Evolutionary conservation across 306 rosid genomes (phyloP), one percentile per base, ranked within the genome.

Genomic region (Glycine tomentella): DNA sequence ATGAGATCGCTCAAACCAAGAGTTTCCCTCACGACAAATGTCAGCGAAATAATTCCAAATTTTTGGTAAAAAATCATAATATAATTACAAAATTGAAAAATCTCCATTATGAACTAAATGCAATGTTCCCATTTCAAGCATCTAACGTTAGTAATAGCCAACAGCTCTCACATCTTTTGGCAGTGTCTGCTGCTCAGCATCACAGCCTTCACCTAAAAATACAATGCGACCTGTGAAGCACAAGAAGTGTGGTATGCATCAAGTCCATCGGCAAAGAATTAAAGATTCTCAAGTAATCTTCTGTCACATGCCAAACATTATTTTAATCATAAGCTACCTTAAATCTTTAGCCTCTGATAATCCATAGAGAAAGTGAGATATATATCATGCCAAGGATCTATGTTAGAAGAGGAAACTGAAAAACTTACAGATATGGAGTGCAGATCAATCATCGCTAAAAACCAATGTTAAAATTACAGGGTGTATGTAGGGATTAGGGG

Each of bases 191-290:
- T 76, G 82, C 50, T 80, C 84, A n/a, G 70, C 69, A 79, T 85
- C 91, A 33, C 66, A 82, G 7, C 91, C 97, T 45, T 82, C 79
- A 17, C 93, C 85, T 86, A 94, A 61, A 83, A 87, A 90, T n/a
- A 94, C 89, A 76, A 94, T 9, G 33, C 98, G 94, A 65, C 98
- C 98, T 94, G 88, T 68, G 85, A 40, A 71, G 40, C 72, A 68
- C 59, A 83, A 7, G n/a, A 61, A 70, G 51, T n/a, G 15, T n/a
- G 15, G 9, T 12, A 51, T 7, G 75, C 72, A 77, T 55, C 52
- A 72, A 52, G 66, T 59, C 61, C 68, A 58, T 36, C 57, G 62
- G 49, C 16, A 65, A 74, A 63, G 14, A 70, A 76, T 63, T 59
- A 45, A 25, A 16, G 9, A 4, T 63, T 80, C 52, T 53, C 16